Evolutionary conservation across 306 rosid genomes (phyloP), one percentile per base, ranked within the genome.

Genomic region (Glycine tomentella): DNA sequence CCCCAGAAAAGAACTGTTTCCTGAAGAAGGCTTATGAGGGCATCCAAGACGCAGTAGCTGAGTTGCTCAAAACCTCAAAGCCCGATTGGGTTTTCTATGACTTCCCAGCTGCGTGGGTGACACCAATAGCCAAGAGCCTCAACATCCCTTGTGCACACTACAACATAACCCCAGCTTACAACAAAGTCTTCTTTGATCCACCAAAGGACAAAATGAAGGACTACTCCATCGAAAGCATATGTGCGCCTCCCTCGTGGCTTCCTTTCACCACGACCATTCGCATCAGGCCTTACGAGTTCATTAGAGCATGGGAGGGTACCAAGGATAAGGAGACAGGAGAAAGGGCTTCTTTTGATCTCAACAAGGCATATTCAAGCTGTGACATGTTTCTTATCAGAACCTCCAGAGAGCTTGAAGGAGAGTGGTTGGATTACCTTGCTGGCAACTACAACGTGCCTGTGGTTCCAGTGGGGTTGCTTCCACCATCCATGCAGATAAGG

Each of bases 31-130:
- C 91, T 1, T 83, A 77, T 5, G 88, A 88, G 14, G 81, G 84
- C 8, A 92, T 90, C 2, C 67, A 76, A 25, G 65, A 69, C 0
- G 48, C 81, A 33, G 72, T 89, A 4, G 9, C 84, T 2, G 49
- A 69, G 52, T 64, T 91, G 53, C 87, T 89, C 0, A 10, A 77
- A 56, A 50, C 72, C 5, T 73, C 82, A 2, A n/a, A 38, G 7
- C 91, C 89, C 0, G 88, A 91, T 38, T 91, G 95, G 95, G 74
- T 91, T 36, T 67, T 91, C 42, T 71, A 84, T 46, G 92, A 89
- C 67, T 91, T 67, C 69, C 83, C 74, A 40, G 86, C 83, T 74
- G 72, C 40, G 0, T 83, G 87, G 87, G 15, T 83, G 3, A 50
- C 80, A 14, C 67, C 76, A 4, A 57, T 79, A 13, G 80, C 80